Evolutionary conservation across 805 yeast genomes (phyloP), one percentile per base, ranked within the genome.

Genomic region (Barnettozyma siamensis): DNA sequence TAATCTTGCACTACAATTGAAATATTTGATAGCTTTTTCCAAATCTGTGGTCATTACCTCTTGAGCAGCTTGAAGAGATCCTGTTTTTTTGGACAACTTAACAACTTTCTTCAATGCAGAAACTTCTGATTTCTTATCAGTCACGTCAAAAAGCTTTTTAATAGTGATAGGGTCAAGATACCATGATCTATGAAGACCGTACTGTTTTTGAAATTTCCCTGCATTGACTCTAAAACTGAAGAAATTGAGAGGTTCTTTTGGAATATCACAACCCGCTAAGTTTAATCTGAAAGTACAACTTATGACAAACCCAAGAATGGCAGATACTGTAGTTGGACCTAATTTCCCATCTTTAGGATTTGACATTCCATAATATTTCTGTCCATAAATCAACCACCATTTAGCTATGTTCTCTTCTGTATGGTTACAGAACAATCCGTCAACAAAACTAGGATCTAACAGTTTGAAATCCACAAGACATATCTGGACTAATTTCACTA

Each of bases 221-320:
- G 93, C 72, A 7, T 88, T 75, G 3, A 72, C 59, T 62, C 78
- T 72, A 51, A 91, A 83, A 37, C 72, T 73, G 40, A 80, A 83
- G 38, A 78, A 79, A 46, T 85, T 91, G 55, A 84, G 80, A 0
- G 95, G 91, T 56, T 93, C 98, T 54, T 87, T 84, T 79, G 93
- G 44, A 70, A 83, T 52, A 70, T 85, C 53, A 63, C 73, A 62
- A 57, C 76, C 63, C 56, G 75, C 72, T 10, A 81, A 65, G 37
- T 87, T 78, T 30, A 91, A 55, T 48, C 88, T 75, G 38, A 74
- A 71, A 37, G 79, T 70, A 35, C 86, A 73, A 41, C 88, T 79
- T 16, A 84, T 59, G 0, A 87, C 75, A 53, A 87, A 75, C 35
- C 97, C 93, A 8, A 93, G 61, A 2, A 93, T 69, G 0, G 93